Evolutionary conservation across 192 early-diverging fungal genomes (phyloP).

Genomic region (Obelidium mucronatum): DNA sequence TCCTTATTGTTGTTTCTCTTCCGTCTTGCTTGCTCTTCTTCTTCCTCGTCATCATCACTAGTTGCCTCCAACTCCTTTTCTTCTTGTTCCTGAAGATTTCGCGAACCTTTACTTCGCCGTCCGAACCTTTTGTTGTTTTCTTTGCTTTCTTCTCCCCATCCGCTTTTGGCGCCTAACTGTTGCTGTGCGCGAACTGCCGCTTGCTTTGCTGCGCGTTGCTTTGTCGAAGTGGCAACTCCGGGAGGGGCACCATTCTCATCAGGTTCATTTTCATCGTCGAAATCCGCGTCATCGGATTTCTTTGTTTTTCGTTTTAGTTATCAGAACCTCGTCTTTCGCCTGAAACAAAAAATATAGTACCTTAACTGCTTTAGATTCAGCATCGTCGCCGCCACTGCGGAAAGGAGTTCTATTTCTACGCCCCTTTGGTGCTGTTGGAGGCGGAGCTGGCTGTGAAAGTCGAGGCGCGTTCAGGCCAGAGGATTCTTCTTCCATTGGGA

Average conservation of each 20-base stretch:
- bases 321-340: background rate
- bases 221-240: constrained; percentile 5
- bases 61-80: constrained; percentile 2
- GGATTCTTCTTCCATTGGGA: background rate
- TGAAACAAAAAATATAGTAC: background rate
- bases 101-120: background rate
- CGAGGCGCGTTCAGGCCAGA: background rate
- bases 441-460: background rate
- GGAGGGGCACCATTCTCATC: background rate
- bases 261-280: background rate
- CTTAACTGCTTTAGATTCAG: background rate
- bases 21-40: background rate
- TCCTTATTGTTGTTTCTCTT: background rate
- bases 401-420: background rate
- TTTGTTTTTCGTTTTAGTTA: background rate
- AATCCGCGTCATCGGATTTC: too few species aligned
- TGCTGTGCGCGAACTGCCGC: background rate
- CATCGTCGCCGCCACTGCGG: background rate
- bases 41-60: constrained; percentile 16
- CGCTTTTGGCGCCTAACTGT: background rate
- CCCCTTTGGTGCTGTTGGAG: constrained; percentile 3
- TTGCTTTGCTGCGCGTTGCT: background rate
- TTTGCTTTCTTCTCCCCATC: constrained; percentile 31
- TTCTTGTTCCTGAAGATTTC: background rate
- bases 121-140: background rate